Percentiles rank a stretch among this genome's conserved stretches.
Evolutionary conservation across 2,329 filamentous ascomycete genomes (phyloP).

Genomic region (Purpureocillium lavendulum): DNA sequence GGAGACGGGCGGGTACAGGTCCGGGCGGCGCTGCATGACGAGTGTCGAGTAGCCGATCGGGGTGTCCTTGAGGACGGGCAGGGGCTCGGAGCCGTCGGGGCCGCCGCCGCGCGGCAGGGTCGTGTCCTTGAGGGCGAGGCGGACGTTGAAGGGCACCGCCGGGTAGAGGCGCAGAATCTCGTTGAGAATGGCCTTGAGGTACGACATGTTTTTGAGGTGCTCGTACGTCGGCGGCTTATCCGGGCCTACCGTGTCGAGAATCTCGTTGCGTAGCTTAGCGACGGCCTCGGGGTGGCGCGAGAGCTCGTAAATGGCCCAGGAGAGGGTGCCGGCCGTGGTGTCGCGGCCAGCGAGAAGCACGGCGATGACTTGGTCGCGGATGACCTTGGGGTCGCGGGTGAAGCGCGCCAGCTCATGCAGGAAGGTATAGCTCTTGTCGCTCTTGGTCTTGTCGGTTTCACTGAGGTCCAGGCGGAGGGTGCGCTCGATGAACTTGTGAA

Average conservation of each 20-base stretch:
- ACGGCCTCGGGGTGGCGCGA: constrained; percentile 60
- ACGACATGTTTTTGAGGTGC: constrained; percentile 82
- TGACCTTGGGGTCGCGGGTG: constrained; percentile 61
- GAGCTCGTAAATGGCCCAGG: constrained; percentile 78
- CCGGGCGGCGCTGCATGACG: constrained; percentile 62
- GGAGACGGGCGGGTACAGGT: constrained; percentile 47
- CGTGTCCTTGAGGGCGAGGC: constrained; percentile 63
- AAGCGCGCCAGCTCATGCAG: constrained; percentile 76
- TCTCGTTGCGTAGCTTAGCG: constrained; percentile 63
- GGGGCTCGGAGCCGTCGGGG: constrained; percentile 47
- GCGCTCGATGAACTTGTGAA: constrained; percentile 68
- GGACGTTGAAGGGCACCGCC: constrained; percentile 70
- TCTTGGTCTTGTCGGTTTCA: constrained; percentile 66
- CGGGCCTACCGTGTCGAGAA: constrained; percentile 57
- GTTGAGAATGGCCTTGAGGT: constrained; percentile 64
- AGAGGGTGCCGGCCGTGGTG: constrained; percentile 75
- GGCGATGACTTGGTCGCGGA: constrained; percentile 78
- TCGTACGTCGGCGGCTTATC: constrained; percentile 60
- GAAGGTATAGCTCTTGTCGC: constrained; percentile 70
- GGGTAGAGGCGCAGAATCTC: constrained; percentile 75
- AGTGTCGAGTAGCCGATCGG: constrained; percentile 59
- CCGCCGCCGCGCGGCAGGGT: constrained; percentile 67
- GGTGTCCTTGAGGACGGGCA: constrained; percentile 60
- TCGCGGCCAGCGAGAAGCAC: constrained; percentile 80
- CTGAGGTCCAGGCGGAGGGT: constrained; percentile 59